A percentile compares a stretch with the other conserved stretches of the same genome.
phyloP scores from a whole-genome alignment of 257 asterid species.

The Capsicum pubescens region DNA sequence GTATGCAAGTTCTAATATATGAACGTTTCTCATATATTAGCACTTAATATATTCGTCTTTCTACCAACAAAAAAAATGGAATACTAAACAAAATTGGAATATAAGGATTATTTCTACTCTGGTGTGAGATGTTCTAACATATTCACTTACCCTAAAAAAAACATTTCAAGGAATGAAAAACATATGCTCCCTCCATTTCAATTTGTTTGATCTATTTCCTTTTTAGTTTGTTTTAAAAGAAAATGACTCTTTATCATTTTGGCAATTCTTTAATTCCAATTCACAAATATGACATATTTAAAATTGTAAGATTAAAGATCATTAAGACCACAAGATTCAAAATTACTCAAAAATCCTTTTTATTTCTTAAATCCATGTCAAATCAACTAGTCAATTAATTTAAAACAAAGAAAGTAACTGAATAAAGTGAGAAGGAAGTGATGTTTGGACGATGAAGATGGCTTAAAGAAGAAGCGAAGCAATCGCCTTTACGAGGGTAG shows the following conservation, averaged over 20 bases:
- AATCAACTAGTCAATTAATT: too few species aligned
- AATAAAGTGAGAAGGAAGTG: not conserved
- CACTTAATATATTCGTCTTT: too few species aligned
- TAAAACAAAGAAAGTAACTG: too few species aligned
- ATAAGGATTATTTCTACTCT: not conserved
- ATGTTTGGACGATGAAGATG: not conserved
- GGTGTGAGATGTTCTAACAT: not conserved
- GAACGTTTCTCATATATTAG: too few species aligned
- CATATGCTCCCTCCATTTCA: not conserved
- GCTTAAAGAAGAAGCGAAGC: conserved; percentile 17
- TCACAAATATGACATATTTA: not conserved
- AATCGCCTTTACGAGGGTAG: not conserved
- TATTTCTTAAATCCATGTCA: too few species aligned
- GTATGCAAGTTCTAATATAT: too few species aligned
- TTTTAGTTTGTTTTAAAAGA: not conserved
- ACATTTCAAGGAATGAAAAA: not conserved
- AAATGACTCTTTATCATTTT: too few species aligned
- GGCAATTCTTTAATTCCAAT: not conserved
- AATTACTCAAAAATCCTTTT: not conserved
- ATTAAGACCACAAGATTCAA: not conserved
- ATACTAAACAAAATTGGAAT: not conserved
- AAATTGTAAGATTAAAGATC: not conserved
- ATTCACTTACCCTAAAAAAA: not conserved
- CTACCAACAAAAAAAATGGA: too few species aligned
- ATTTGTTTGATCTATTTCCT: not conserved